Percentiles rank a stretch among this genome's conserved stretches.
Conservation (phyloP, 2,329 filamentous ascomycete genomes). For the Aotearoamyces nothofagi region DNA sequence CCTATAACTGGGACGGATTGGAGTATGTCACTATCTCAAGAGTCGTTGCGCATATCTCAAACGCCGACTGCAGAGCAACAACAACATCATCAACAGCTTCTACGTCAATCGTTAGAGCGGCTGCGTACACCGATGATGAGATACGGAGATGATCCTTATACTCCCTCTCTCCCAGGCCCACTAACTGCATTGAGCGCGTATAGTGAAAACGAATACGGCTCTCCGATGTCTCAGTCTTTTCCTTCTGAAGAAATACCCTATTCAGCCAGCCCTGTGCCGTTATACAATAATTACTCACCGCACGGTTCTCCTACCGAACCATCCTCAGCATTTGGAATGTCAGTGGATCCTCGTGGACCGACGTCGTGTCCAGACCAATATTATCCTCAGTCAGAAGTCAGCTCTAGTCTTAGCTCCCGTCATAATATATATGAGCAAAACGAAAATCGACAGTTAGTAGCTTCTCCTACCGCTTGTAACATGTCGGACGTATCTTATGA, state of each 20-base stretch:
- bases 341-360: slow-evolving; percentile 37
- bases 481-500: slow-evolving; percentile 18
- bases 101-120: slow-evolving; percentile 36
- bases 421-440: slow-evolving; percentile 36
- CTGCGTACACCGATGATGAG: slow-evolving; percentile 29
- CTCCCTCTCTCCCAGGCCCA: too few relatives aligned
- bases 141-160: slow-evolving; percentile 12
- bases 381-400: slow-evolving; percentile 43
- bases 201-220: slow-evolving; percentile 38
- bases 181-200: slow-evolving; percentile 35
- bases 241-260: slow-evolving; percentile 39
- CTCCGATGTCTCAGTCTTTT: slow-evolving; percentile 37
- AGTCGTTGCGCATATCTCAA: slow-evolving; percentile 15
- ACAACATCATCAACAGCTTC: slow-evolving; percentile 17
- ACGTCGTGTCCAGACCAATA: slow-evolving; percentile 46
- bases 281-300: slow-evolving; percentile 38
- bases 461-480: slow-evolving; percentile 11
- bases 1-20: slow-evolving; percentile 13
- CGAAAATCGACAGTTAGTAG: slow-evolving; percentile 16
- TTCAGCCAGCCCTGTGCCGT: slow-evolving; percentile 36
- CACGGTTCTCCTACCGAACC: slow-evolving; percentile 38
- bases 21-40: slow-evolving; percentile 15
- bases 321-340: slow-evolving; percentile 37
- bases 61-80: slow-evolving; percentile 11
- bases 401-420: slow-evolving; percentile 44